Evolutionary conservation across 495 filamentous ascomycete species (phyloP).

Genomic region (Penicillium fimorum): DNA sequence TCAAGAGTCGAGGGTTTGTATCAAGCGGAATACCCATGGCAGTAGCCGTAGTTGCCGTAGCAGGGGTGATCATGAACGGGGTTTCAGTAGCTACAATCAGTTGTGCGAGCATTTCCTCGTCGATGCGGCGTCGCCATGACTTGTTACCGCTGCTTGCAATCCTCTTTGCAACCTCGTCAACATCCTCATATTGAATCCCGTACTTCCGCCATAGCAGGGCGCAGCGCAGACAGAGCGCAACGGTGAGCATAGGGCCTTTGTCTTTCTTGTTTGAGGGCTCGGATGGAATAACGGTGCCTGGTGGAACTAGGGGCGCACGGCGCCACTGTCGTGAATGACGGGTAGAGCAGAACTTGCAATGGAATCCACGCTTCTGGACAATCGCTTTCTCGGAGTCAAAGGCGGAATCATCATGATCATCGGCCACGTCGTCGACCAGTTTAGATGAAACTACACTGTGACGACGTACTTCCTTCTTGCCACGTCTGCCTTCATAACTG

Average conservation of each 20-base stretch:
- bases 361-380: constrained; percentile 74
- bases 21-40: constrained; percentile 44
- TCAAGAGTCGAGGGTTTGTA: constrained; percentile 42
- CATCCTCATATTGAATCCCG: constrained; percentile 90
- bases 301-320: constrained; percentile 72
- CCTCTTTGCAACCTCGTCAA: constrained; percentile 92
- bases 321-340: constrained; percentile 86
- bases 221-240: constrained; percentile 86
- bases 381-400: constrained; percentile 88
- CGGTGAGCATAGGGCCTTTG: constrained; percentile 70
- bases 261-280: constrained; percentile 68
- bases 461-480: constrained; percentile 76
- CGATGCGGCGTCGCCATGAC: constrained; percentile 81
- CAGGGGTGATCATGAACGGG: constrained; percentile 44
- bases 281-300: constrained; percentile 67
- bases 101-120: constrained; percentile 88
- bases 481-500: constrained; percentile 77
- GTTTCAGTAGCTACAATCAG: constrained; percentile 57
- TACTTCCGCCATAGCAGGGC: constrained; percentile 92
- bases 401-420: constrained; percentile 92
- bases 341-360: constrained; percentile 90
- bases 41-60: constrained; percentile 46
- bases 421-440: constrained; percentile 86
- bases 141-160: constrained; percentile 77
- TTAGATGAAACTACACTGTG: constrained; percentile 57